phyloP scores from a whole-genome alignment of 2,329 filamentous ascomycete species.

The Onygenales sp. region DNA sequence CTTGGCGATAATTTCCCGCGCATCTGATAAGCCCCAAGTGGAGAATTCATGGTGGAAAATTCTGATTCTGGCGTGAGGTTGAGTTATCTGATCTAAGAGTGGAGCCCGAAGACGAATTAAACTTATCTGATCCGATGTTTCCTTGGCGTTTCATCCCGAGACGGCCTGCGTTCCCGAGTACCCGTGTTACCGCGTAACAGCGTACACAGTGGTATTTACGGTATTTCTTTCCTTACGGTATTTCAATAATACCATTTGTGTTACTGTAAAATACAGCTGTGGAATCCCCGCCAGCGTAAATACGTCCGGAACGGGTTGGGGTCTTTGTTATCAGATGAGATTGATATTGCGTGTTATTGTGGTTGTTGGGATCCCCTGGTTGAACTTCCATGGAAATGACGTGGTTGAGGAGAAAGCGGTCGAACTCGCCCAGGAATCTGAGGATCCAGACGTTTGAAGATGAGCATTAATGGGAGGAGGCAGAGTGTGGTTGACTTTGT shows the following conservation, averaged over 20 bases:
- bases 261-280: no score
- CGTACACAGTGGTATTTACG: neutral
- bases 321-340: neutral
- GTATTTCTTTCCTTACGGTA: neutral
- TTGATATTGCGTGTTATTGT: neutral
- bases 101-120: neutral
- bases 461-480: no score
- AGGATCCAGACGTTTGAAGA: no score
- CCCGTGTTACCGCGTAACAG: neutral
- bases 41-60: neutral
- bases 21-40: neutral
- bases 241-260: no score
- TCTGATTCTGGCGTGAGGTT: neutral
- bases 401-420: no score
- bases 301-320: no score
- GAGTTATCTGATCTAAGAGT: conserved; percentile 1
- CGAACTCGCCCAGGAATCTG: no score
- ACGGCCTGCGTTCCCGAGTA: neutral
- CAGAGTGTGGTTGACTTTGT: no score
- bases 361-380: no score
- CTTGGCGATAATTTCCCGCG: neutral
- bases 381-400: no score
- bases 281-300: no score
- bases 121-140: neutral
- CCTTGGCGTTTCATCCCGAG: neutral